Evolutionary conservation across 2,329 filamentous ascomycete species (phyloP), one percentile per base, ranked within the genome.

Genomic region (Cladorrhinum sp.): DNA sequence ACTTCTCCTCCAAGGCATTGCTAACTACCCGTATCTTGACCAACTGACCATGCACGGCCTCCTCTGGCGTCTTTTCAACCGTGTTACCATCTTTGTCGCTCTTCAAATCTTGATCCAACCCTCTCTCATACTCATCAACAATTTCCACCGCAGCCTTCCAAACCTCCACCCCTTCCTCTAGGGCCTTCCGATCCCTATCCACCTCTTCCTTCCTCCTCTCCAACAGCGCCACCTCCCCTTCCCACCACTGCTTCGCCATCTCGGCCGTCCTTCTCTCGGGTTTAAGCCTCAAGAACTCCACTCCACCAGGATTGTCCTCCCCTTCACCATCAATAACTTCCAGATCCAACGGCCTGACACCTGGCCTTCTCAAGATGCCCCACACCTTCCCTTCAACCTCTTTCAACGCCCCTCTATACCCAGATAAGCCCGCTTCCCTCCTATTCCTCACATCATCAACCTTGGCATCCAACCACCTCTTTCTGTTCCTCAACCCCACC

Each of bases 171-270:
- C 90, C 90, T 64, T 90, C 84, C 21, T 88, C 82, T 9, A 93
- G 77, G 1, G 89, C 90, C 2, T 77, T 73, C 18, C 81, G 81
- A 64, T 93, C 89, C 51, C 78, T 79, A 28, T 86, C 80, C 1
- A 88, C 83, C 24, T 82, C 79, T 8, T 74, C 69, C 64, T 83
- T 84, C 61, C 82, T 82, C 50, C 77, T 75, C 55, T 86, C 76
- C 2, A 90, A 75, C 0, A 83, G 74, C 1, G 74, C 74, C 1
- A 87, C 77, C 66, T 92, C 88, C 5, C 82, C 80, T 58, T 84
- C 80, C 86, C 88, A 92, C 80, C 89, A 90, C 14, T 86, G 81
- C 62, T 80, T 84, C 0, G 89, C 89, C 86, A 92, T 87, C 14
- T 84, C 84, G 1, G 87, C 71, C 0, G 89, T 92, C 52, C 89